Conservation (phyloP, 2,329 filamentous ascomycete species). For the Talaromyces islandicus region DNA sequence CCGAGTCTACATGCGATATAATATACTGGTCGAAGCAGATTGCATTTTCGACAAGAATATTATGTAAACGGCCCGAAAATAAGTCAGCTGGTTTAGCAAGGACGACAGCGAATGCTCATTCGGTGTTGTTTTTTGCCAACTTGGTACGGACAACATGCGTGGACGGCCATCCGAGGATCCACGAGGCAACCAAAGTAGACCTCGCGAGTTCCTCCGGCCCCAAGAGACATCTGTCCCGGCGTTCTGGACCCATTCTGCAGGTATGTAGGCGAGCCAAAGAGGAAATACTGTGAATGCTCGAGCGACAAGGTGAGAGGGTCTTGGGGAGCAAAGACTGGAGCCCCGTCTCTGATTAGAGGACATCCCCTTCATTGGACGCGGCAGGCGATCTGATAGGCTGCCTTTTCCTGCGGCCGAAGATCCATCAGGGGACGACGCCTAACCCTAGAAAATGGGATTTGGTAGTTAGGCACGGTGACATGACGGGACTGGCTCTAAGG, state of each 20-base stretch:
- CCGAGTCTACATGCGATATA: neutral
- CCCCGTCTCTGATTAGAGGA: neutral
- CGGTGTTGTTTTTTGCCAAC: neutral
- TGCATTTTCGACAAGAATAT: neutral
- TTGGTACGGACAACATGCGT: constrained; percentile 1
- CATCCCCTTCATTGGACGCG: neutral
- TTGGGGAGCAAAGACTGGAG: neutral
- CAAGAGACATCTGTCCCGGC: neutral
- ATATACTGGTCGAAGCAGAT: neutral
- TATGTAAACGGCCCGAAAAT: neutral
- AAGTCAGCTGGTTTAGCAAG: neutral
- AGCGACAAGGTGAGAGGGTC: neutral
- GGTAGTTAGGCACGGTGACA: neutral
- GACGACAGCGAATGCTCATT: neutral
- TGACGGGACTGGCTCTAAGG: neutral
- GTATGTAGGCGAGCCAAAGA: constrained; percentile 2
- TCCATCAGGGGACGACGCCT: constrained; percentile 3
- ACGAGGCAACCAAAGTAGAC: neutral
- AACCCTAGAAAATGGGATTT: neutral
- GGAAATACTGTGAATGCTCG: neutral
- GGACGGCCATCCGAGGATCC: neutral
- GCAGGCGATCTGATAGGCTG: constrained; percentile 8
- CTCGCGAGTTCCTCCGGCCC: neutral
- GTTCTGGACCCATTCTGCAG: neutral
- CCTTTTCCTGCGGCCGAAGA: constrained; percentile 7